Conservation (phyloP, 768 basidiomycete species). For the Lentinula guzmanii region DNA sequence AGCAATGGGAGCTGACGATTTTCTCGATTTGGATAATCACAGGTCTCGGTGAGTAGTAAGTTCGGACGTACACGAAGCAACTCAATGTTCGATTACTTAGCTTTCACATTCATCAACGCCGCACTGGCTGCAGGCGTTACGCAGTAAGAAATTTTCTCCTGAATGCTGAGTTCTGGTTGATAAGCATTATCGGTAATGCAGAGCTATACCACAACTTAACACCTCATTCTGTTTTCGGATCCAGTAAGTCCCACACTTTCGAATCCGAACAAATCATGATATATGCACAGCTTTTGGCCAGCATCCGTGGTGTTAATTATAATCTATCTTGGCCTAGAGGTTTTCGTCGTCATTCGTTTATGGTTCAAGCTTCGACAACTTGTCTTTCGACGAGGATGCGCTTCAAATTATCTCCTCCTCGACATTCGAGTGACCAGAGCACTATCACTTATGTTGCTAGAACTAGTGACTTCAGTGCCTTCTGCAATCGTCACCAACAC, state of each 20-base stretch:
- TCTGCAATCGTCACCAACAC: constrained; percentile 25
- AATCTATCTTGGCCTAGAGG: constrained; percentile 29
- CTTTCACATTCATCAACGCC: constrained; percentile 32
- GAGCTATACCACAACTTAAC: constrained; percentile 14
- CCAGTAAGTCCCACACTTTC: constrained; percentile 15
- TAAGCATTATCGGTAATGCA: constrained; percentile 6
- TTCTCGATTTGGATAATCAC: constrained; percentile 24
- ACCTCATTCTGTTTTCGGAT: constrained; percentile 25
- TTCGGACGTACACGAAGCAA: not conserved
- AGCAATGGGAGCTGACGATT: constrained; percentile 23
- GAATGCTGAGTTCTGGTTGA: not conserved
- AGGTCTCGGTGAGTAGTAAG: constrained; percentile 25
- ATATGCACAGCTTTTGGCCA: constrained; percentile 30
- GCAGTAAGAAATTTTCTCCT: constrained; percentile 15
- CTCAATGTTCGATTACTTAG: constrained; percentile 15
- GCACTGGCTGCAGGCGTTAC: constrained; percentile 30
- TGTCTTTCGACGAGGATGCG: constrained; percentile 10
- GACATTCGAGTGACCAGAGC: constrained; percentile 27
- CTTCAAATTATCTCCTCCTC: constrained; percentile 7
- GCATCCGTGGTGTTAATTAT: constrained; percentile 28
- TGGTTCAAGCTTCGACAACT: constrained; percentile 16
- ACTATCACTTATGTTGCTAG: constrained; percentile 35
- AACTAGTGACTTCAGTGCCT: constrained; percentile 34
- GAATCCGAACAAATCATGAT: not conserved
- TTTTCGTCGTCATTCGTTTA: constrained; percentile 30